A percentile compares a stretch with the other conserved stretches of the same genome.
These are phyloP conservation scores for Penicillium fuscoglaucum DNA, from an alignment of 2,329 filamentous ascomycete genomes.

Conservation along the genomic window DNA sequence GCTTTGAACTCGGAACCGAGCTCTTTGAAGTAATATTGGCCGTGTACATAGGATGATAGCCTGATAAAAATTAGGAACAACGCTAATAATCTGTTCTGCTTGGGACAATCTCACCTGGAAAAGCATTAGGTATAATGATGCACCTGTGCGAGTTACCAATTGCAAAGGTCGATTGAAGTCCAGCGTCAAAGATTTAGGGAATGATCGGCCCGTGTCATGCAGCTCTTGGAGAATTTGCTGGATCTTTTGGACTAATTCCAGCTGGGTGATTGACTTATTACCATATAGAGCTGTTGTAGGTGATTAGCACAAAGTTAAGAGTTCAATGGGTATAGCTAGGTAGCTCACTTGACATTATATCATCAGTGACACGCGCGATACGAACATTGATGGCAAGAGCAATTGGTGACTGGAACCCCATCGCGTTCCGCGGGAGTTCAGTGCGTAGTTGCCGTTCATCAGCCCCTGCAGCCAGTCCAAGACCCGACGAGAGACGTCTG, in stretches of 20 bases:
- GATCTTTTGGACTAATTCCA: conserved; percentile 20
- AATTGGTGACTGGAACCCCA: conserved; percentile 22
- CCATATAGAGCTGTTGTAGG: conserved; percentile 18
- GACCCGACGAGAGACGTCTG: conserved; percentile 22
- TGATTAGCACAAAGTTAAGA: neutral
- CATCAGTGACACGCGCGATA: conserved; percentile 24
- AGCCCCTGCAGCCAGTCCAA: conserved; percentile 22
- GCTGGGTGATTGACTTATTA: conserved; percentile 21
- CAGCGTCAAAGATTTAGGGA: conserved; percentile 16
- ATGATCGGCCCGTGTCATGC: conserved; percentile 17
- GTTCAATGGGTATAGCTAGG: neutral
- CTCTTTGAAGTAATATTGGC: conserved; percentile 22
- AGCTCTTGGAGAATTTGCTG: conserved; percentile 20
- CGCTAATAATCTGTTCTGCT: neutral
- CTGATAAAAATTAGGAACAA: conserved; percentile 1
- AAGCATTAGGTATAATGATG: conserved; percentile 25
- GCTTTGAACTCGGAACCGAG: conserved; percentile 14
- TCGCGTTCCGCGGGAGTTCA: conserved; percentile 16
- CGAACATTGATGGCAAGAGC: conserved; percentile 22
- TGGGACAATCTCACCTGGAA: conserved; percentile 16
- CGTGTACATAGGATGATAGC: conserved; percentile 26
- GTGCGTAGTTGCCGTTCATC: conserved; percentile 21
- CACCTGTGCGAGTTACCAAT: conserved; percentile 22
- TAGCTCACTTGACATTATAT: conserved; percentile 24
- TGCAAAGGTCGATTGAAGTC: conserved; percentile 20